Percentiles rank a stretch among this genome's conserved stretches.
phyloP scores from a whole-genome alignment of 345 rosid species.

The Gossypium longicalyx region DNA sequence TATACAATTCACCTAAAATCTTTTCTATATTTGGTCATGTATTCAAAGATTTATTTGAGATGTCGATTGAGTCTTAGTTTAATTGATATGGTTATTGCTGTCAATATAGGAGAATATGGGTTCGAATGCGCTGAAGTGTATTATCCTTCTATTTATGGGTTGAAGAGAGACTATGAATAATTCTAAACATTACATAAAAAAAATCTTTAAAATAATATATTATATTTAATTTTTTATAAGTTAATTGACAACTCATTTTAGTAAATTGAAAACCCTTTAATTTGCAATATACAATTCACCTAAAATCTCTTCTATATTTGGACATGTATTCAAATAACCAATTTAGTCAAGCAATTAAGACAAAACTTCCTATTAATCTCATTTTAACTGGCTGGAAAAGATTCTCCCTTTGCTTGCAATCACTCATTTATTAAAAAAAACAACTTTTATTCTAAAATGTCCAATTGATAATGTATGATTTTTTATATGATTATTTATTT shows the following conservation, averaged over 20 bases:
- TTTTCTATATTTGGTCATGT: neutral
- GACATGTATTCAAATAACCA: neutral
- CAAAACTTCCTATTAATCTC: slow-evolving; percentile 8
- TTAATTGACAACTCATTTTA: neutral
- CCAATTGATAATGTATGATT: too few species aligned
- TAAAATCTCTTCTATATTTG: neutral
- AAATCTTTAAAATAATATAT: neutral
- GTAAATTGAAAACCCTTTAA: neutral
- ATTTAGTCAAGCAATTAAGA: neutral
- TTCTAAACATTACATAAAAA: too few species aligned
- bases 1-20: neutral
- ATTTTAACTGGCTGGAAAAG: neutral
- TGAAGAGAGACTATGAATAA: too few species aligned
- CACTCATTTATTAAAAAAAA: neutral
- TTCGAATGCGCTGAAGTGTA: too few species aligned
- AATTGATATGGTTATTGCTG: too few species aligned
- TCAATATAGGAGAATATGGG: too few species aligned
- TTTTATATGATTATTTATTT: too few species aligned
- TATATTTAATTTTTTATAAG: too few species aligned
- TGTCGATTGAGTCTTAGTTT: too few species aligned
- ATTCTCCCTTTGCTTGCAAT: neutral
- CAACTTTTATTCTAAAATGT: too few species aligned
- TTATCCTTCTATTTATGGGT: too few species aligned
- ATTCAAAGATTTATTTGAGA: neutral
- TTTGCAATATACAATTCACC: neutral